Evolutionary conservation across 495 filamentous ascomycete species (phyloP), one percentile per base, ranked within the genome.

Genomic region (Pseudoneurospora amorphoporcata): DNA sequence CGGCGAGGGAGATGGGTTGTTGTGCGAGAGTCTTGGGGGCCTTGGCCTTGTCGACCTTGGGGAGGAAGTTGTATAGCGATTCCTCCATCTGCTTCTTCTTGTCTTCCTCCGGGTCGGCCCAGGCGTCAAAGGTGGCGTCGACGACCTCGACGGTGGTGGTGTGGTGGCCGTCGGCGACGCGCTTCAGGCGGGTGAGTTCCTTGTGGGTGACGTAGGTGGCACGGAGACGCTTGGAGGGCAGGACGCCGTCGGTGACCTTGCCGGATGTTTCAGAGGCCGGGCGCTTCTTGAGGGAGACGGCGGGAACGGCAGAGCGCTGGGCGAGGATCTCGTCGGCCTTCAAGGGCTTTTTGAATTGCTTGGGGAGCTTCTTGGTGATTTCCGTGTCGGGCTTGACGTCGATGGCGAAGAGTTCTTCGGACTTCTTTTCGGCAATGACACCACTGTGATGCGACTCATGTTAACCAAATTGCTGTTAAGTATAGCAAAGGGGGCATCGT

Each of bases 321-420:
- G 93, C 90, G 70, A 99, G 88, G 72, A 99, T 98, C 79, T 98
- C 92, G 74, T 98, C 94, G 70, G 90, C 87, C 81, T 92, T 97
- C 70, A 98, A 87, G 14, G 87, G 84, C 81, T 95, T 97, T 71
- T 79, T 82, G 73, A 79, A 72, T 78, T 89, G 85, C 78, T 92
- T 92, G 53, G 87, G 81, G 76, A 88, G 86, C 71, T 86, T 82
- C 78, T 90, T 79, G 12, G 72, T 17, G 37, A 82, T 71, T 8
- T 72, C 45, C 10, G 74, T 32, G 70, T 82, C 79, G 47, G 53
- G 53, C 94, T 93, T n/a, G 53, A 77, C 71, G 79, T 99, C 95
- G 76, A 97, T 79, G 8, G 87, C 85, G 82, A 98, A 99, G 71
- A 99, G 90, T 45, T 94, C 88, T 23, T 78, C 88, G 14, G 93